A percentile compares a stretch with the other conserved stretches of the same genome.
Conservation (phyloP, 768 basidiomycete species). For the Sporobolomyces phaffii region DNA sequence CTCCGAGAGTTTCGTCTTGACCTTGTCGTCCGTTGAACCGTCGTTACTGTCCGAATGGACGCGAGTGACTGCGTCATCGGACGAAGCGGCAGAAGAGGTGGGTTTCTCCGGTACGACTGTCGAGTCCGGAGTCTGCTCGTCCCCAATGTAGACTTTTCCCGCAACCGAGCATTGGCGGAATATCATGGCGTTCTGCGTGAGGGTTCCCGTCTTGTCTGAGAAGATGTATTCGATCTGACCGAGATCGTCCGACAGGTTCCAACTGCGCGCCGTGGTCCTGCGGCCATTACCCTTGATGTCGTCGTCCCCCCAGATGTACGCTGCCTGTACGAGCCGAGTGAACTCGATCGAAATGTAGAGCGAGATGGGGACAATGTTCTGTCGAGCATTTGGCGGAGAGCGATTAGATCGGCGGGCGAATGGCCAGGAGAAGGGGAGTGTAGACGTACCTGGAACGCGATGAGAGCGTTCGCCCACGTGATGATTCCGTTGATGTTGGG, state of each 20-base stretch:
- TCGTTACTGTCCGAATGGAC: constrained; percentile 28
- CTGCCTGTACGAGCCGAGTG: constrained; percentile 81
- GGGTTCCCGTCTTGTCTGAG: constrained; percentile 94
- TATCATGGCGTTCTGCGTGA: constrained; percentile 78
- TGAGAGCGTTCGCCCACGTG: constrained; percentile 68
- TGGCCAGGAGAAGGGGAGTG: neutral
- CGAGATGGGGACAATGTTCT: constrained; percentile 96
- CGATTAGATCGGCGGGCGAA: neutral
- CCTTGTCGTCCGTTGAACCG: constrained; percentile 56
- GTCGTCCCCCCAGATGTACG: constrained; percentile 90
- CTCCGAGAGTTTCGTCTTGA: constrained; percentile 44
- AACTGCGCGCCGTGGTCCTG: constrained; percentile 76
- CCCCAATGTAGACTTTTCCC: constrained; percentile 73
- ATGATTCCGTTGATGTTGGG: constrained; percentile 83
- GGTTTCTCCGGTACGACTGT: constrained; percentile 39
- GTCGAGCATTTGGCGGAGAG: constrained; percentile 50
- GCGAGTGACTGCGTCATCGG: constrained; percentile 42
- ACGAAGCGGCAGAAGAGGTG: constrained; percentile 21
- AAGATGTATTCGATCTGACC: constrained; percentile 98
- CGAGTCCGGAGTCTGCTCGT: constrained; percentile 49
- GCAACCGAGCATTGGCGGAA: constrained; percentile 89
- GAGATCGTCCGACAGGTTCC: constrained; percentile 94
- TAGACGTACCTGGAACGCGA: constrained; percentile 80
- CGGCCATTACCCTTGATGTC: constrained; percentile 58
- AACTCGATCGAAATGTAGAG: constrained; percentile 96